Base-by-base conservation (phyloP, 176 grass and related monocot species). In the Zea mays region DNA sequence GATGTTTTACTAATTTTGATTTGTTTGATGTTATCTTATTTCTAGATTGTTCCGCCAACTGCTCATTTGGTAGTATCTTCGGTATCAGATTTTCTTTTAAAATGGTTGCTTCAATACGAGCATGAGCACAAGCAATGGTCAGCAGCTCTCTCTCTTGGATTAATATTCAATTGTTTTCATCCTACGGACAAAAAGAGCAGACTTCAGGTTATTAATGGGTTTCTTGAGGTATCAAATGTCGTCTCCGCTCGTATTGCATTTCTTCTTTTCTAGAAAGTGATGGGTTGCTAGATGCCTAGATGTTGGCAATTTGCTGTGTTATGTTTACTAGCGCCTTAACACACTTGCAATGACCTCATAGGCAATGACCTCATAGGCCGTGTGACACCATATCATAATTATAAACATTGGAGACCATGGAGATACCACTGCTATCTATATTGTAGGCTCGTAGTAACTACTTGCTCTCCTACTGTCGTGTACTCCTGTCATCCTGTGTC, bases 101-200 rank as follows among this genome's bases (percentile, higher is more conserved):
- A 88, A 85, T 94, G 89, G 91, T 66, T 97, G 70, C 77, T 86
- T 52, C 91, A 94, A 69, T 94, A 92, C 27, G 91, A 89, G 82
- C 94, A 97, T 88, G 94, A 94, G 80, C 91, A 94, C 47, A 80
- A 82, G 57, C 94, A 97, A 55, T 97, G 91, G 91, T 90, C 87
- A 58, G 77, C 87, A 67, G 89, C 94, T 63, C 57, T 97, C 64
- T 93, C 88, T 50, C 88, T 97, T 71, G 94, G 94, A 82, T 20
- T 97, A 41, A 73, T 97, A 70, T 87, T 82, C 58, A 93, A 80
- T 72, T 92, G 91, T 82, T 94, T 94, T 70, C 89, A 97, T 85
- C 62, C 87, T 73, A 90, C 91, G 2, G 89, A 97, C 81, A 85
- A 81, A 83, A 94, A 84, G 73, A 86, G 70, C 84, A 91, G 89